Percentiles rank a stretch among this genome's conserved stretches.
These are phyloP conservation scores for Candida glaebosa DNA, from an alignment of 805 yeast species.

Conservation along the genomic window DNA sequence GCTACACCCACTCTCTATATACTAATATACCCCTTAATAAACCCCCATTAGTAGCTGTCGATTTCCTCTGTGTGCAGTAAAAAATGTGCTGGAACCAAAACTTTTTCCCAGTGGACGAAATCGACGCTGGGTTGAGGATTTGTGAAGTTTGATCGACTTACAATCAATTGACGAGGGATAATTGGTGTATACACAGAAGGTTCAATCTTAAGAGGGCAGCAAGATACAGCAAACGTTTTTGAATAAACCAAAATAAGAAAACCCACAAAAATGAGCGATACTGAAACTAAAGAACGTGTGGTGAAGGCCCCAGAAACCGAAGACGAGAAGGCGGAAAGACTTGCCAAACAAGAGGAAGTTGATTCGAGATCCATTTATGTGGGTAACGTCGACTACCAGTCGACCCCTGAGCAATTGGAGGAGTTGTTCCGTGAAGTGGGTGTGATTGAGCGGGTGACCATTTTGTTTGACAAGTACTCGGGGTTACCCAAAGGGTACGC, in stretches of 20 bases:
- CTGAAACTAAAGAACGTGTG: conserved; percentile 5
- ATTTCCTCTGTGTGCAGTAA: too few species aligned
- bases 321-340: conserved; percentile 28
- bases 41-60: too few species aligned
- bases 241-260: not conserved
- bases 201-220: conserved; percentile 1
- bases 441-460: conserved; percentile 48
- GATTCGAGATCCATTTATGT: conserved; percentile 55
- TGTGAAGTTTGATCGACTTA: not conserved
- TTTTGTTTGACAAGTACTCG: conserved; percentile 42
- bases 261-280: conserved; percentile 4
- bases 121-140: not conserved
- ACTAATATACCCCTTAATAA: too few species aligned
- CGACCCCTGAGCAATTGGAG: conserved; percentile 52
- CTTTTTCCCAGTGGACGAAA: not conserved
- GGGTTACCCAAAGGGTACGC: conserved; percentile 59
- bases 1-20: too few species aligned
- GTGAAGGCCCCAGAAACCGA: conserved; percentile 20
- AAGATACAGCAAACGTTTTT: not conserved
- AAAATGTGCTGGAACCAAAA: not conserved
- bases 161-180: not conserved
- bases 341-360: conserved; percentile 40
- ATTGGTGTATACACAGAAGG: conserved; percentile 1
- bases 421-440: conserved; percentile 44
- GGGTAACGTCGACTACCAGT: conserved; percentile 46